These are phyloP conservation scores for Tetradesmus lagerheimii DNA, from an alignment of 139 green algal species.

Conservation along the genomic window DNA sequence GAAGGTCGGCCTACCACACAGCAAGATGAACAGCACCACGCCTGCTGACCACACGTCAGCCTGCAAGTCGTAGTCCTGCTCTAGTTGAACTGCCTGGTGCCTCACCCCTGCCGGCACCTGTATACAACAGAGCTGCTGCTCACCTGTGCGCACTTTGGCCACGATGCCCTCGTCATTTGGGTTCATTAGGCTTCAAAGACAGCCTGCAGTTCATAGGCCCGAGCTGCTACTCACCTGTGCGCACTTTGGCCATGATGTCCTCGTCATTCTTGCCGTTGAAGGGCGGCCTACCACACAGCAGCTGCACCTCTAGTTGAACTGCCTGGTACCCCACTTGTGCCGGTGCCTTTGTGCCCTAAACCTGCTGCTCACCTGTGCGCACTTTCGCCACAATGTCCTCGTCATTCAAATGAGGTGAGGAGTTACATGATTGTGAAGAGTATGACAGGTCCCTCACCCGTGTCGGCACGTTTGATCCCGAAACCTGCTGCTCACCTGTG, in stretches of 20 bases:
- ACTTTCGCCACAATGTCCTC: slow-evolving; percentile 46
- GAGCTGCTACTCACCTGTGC: slow-evolving; percentile 10
- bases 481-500: slow-evolving; percentile 26
- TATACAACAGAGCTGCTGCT: neutral
- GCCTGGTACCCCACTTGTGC: no score
- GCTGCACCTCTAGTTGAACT: no score
- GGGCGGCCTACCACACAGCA: slow-evolving; percentile 57
- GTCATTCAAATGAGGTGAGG: no score
- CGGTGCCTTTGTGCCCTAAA: no score
- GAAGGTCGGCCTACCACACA: slow-evolving; percentile 62
- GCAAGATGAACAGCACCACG: slow-evolving; percentile 88
- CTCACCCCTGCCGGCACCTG: no score
- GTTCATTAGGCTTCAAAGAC: no score
- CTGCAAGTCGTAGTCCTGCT: slow-evolving; percentile 49
- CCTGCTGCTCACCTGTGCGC: slow-evolving; percentile 27
- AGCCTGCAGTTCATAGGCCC: slow-evolving; percentile 58
- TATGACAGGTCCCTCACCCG: no score
- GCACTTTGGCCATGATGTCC: slow-evolving; percentile 40
- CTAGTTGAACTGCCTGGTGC: neutral
- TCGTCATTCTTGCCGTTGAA: slow-evolving; percentile 54
- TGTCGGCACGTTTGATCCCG: no score
- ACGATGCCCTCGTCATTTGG: slow-evolving; percentile 58
- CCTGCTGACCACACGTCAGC: slow-evolving; percentile 89
- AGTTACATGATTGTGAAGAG: no score
- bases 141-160: neutral